Percentiles rank a stretch among this genome's conserved stretches.
Evolutionary conservation across 257 asterid genomes (phyloP).

Genomic region (Fraxinus pennsylvanica): DNA sequence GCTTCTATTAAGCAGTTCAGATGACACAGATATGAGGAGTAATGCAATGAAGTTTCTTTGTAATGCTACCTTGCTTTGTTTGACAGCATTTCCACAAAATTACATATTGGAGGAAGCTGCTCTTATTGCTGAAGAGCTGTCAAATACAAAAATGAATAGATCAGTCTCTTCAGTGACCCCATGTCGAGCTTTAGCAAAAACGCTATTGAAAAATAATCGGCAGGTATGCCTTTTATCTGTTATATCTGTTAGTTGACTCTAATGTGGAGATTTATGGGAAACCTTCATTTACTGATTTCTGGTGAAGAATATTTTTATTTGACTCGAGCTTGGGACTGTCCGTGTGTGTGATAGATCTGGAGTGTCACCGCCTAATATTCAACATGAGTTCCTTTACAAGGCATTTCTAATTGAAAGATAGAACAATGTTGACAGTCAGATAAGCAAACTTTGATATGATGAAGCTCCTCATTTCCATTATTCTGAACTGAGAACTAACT

Average conservation of each 20-base stretch:
- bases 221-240: conserved; percentile 56
- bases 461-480: neutral
- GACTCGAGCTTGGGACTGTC: neutral
- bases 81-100: conserved; percentile 74
- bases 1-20: conserved; percentile 50
- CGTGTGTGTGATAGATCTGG: conserved; percentile 1
- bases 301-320: neutral
- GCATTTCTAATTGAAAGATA: neutral
- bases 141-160: conserved; percentile 63
- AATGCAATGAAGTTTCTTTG: conserved; percentile 78
- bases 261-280: conserved; percentile 11
- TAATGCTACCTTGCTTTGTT: conserved; percentile 76
- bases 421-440: neutral
- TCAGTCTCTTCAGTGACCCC: conserved; percentile 64
- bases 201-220: conserved; percentile 74
- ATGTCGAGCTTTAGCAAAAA: conserved; percentile 85
- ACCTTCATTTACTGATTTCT: neutral
- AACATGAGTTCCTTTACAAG: conserved; percentile 2
- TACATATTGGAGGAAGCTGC: conserved; percentile 87
- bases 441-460: conserved; percentile 8
- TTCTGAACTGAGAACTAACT: conserved; percentile 6
- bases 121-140: conserved; percentile 90
- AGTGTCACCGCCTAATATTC: conserved; percentile 1
- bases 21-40: conserved; percentile 62
- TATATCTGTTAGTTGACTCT: conserved; percentile 5